Base-by-base conservation (phyloP, 345 rosid genomes). In the Euclidium syriacum region DNA sequence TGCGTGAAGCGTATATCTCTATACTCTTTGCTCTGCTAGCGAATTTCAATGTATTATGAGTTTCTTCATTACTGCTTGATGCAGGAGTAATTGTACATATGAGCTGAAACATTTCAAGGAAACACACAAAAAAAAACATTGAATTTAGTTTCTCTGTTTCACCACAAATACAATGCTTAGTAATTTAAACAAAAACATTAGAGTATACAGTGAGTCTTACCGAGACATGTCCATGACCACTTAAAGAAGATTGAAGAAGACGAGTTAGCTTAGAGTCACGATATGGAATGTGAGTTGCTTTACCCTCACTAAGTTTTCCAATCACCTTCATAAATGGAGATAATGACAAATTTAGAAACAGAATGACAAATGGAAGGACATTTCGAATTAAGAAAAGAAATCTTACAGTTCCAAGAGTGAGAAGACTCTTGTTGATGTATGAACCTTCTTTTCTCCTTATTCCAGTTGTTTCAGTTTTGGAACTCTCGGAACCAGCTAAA, bases 401-500 rank as follows among this genome's bases (percentile, higher is more conserved):
- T 94, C 8, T n/a, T 78, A 95, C 99, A 44, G 99, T 90, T 76
- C 99, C 99, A 73, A 95, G 91, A 69, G 99, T 95, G 26, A 95
- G 82, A 75, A 95, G 99, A 64, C 98, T 95, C 84, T 95, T 95
- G 83, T 95, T 95, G 69, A 95, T 95, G 79, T 88, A 95, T 69
- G 99, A 79, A 70, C 98, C 99, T 77, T 95, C 99, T 77, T 90
- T 95, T 72, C 99, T 86, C 77, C 99, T 73, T 46, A 95, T 50
- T 55, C 99, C 99, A 65, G 95, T 90, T 63, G 99, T 95, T 79
- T 95, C 99, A 11, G 99, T 90, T 81, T 95, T 95, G 64, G 99
- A 90, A 78, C 99, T 95, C 84, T 95, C 99, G 51, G 99, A 95
- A 72, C 99, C 99, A 71, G 99, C 99, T 44, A 95, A 82, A 75